Conservation (phyloP, 2,329 filamentous ascomycete genomes). For the Madurella fahalii region DNA sequence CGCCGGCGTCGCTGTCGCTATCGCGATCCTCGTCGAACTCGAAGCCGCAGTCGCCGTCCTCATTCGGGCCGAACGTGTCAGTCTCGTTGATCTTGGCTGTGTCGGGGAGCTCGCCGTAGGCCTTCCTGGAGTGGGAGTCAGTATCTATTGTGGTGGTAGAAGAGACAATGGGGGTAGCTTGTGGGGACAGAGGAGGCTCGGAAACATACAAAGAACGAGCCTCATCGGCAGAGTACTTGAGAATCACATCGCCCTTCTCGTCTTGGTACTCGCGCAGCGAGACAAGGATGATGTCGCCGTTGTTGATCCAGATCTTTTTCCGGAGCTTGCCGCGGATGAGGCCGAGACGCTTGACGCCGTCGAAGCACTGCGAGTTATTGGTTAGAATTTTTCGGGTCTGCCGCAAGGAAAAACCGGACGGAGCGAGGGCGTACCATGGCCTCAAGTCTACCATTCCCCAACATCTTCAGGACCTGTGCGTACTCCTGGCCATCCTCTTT, state of each 20-base stretch:
- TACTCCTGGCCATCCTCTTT: constrained; percentile 88
- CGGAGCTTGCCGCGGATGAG: constrained; percentile 82
- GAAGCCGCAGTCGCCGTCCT: constrained; percentile 94
- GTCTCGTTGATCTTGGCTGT: constrained; percentile 99
- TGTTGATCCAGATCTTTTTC: constrained; percentile 99
- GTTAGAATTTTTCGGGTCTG: constrained; percentile 3
- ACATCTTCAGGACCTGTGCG: constrained; percentile 81
- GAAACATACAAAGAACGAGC: constrained; percentile 65
- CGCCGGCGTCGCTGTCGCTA: constrained; percentile 52
- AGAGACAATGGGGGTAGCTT: not conserved
- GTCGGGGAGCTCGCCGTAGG: constrained; percentile 95
- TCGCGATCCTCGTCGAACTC: constrained; percentile 95
- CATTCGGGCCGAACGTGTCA: constrained; percentile 86
- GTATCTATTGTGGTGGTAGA: constrained; percentile 3
- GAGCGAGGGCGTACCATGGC: constrained; percentile 37
- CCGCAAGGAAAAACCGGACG: constrained; percentile 24
- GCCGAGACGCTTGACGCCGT: constrained; percentile 77
- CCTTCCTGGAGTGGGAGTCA: constrained; percentile 52
- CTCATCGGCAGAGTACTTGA: constrained; percentile 96
- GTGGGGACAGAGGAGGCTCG: not conserved
- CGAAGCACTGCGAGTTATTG: constrained; percentile 69
- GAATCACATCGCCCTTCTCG: constrained; percentile 86
- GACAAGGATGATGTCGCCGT: constrained; percentile 91
- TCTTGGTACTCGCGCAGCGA: constrained; percentile 82
- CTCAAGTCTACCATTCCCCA: constrained; percentile 76